phyloP scores from a whole-genome alignment of 2,329 filamentous ascomycete genomes.

The Arachnopeziza araneosa region DNA sequence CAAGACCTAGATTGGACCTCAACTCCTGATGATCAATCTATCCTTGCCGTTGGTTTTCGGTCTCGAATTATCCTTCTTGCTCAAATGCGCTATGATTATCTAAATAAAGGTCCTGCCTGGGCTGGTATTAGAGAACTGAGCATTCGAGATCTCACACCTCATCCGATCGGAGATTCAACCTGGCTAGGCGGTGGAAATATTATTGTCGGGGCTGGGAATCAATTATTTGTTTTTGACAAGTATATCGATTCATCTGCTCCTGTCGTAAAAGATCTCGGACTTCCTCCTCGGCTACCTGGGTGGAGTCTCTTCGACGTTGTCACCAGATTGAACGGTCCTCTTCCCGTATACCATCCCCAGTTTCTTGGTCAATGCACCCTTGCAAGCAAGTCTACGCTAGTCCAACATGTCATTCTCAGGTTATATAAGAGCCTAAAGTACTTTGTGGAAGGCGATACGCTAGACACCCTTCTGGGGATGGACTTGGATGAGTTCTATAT shows the following conservation, averaged over 20 bases:
- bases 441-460: constrained; percentile 70
- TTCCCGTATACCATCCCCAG: constrained; percentile 89
- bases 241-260: constrained; percentile 53
- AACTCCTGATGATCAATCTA: constrained; percentile 81
- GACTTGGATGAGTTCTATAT: constrained; percentile 54
- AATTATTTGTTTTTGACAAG: constrained; percentile 79
- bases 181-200: constrained; percentile 85
- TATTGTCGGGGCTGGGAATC: constrained; percentile 84
- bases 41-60: constrained; percentile 89
- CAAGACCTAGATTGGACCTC: constrained; percentile 92
- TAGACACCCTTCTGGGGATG: constrained; percentile 73
- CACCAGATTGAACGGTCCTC: constrained; percentile 75
- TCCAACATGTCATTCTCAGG: constrained; percentile 66
- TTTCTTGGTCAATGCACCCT: constrained; percentile 83
- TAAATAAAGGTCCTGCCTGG: constrained; percentile 87
- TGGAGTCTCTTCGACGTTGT: constrained; percentile 74
- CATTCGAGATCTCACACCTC: constrained; percentile 75
- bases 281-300: constrained; percentile 20
- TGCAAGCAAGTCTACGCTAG: constrained; percentile 66
- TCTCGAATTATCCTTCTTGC: constrained; percentile 76
- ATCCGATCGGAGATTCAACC: constrained; percentile 87
- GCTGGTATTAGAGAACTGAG: constrained; percentile 76
- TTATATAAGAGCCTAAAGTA: constrained; percentile 77
- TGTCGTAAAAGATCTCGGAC: constrained; percentile 21
- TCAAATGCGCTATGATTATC: constrained; percentile 86